Evolutionary conservation across 2,329 filamentous ascomycete species (phyloP), one percentile per base, ranked within the genome.

Genomic region (Monilinia laxa): DNA sequence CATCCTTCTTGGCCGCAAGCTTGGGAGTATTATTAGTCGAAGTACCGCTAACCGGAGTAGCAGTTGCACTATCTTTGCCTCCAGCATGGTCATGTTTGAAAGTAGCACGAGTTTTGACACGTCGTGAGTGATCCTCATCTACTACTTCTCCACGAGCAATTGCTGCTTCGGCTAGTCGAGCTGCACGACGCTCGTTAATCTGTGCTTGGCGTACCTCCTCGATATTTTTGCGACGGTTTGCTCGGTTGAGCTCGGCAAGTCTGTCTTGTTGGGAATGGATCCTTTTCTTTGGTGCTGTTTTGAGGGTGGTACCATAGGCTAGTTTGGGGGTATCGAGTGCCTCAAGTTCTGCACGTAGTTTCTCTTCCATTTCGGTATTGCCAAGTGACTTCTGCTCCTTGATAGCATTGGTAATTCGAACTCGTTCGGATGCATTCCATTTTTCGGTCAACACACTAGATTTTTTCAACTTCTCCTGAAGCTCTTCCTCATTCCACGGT

Each of bases 191-290:
- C 79, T 99, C 95, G 72, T 90, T 89, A 66, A 97, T 83, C 76
- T 97, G 91, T 0, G 93, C 94, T 77, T 91, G 91, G 68, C 94
- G 91, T n/a, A 98, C 90, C 58, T 91, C 89, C 76, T 97, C 91
- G n/a, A 86, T 85, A 75, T 97, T 97, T 72, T 89, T 85, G 67
- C 89, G 87, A 69, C 94, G 89, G 78, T 97, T 97, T 75, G 90
- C 87, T 38, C 86, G 83, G 78, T 99, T 99, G 71, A 97, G 83
- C 74, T 90, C 85, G 0, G 91, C 91, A 31, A 98, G 84, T 38
- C 91, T 89, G 70, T 96, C 92, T 77, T 94, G 92, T 77, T 96
- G 90, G 14, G 82, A 82, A 45, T 84, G 81, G 72, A 82, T 79
- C 55, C 80, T 74, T 35, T 83, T 80, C 70, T 84, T 84, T 74